A percentile compares a stretch with the other conserved stretches of the same genome.
Conservation (phyloP, 1,284 basidiomycete species). For the Ganoderma leucocontextum region DNA sequence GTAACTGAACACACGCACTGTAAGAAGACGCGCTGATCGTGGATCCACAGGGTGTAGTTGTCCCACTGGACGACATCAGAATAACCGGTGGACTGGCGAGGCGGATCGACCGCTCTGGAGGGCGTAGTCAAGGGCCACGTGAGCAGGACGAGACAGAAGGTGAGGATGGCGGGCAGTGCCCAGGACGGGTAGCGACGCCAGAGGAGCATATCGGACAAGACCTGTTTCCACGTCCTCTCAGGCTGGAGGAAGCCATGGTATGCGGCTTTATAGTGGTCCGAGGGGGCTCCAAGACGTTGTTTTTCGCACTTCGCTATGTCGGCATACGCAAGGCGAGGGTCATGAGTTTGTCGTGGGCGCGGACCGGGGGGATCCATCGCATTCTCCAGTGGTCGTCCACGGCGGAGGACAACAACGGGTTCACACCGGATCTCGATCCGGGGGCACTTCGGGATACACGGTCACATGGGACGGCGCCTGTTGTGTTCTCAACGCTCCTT, state of each 20-base stretch:
- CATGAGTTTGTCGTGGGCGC: neutral
- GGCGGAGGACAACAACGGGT: neutral
- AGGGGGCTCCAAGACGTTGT: neutral
- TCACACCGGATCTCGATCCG: neutral
- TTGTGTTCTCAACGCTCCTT: too few relatives aligned
- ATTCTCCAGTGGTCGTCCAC: neutral
- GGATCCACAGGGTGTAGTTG: slow-evolving; percentile 43
- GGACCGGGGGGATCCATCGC: slow-evolving; percentile 4
- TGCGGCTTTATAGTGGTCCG: neutral
- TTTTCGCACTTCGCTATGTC: slow-evolving; percentile 1
- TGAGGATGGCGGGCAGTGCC: slow-evolving; percentile 27
- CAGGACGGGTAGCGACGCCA: slow-evolving; percentile 27
- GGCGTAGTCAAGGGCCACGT: slow-evolving; percentile 26
- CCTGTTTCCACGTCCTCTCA: neutral
- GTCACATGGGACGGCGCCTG: neutral
- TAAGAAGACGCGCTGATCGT: slow-evolving; percentile 49
- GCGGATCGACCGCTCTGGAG: slow-evolving; percentile 30
- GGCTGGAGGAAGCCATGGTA: neutral
- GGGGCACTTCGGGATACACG: neutral
- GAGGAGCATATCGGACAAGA: neutral
- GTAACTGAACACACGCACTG: slow-evolving; percentile 48
- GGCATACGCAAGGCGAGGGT: neutral
- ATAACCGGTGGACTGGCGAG: slow-evolving; percentile 39
- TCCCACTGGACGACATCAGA: slow-evolving; percentile 44
- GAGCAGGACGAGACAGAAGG: slow-evolving; percentile 27